Base-by-base conservation (phyloP, 768 basidiomycete species). In the Kwoniella bestiolae region DNA sequence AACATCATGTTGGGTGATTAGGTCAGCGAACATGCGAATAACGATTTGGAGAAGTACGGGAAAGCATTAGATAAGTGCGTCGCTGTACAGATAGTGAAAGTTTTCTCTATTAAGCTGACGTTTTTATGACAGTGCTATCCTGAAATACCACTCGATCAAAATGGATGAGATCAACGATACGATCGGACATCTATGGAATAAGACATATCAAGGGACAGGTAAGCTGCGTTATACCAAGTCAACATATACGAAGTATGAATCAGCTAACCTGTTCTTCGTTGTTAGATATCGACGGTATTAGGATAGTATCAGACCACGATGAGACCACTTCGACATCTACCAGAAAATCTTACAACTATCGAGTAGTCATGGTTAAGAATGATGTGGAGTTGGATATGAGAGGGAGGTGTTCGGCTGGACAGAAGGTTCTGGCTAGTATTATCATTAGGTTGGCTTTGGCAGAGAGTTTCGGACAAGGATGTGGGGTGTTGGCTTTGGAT, bases 331-430 rank as follows among this genome's bases (percentile, higher is more conserved):
- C 77, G n/a, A 81, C 80, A 1, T 87, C 91, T 14, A 92, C 92
- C 72, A 87, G 94, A 59, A 79, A 78, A 61, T 91, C 93, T 11
- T 98, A 99, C 84, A 98, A 98, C 80, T 99, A 99, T 81, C 85
- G 96, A 69, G 95, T 97, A 64, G 95, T 98, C 70, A 98, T 99
- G 95, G 92, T 90, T 57, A 99, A 99, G 83, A 94, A 97, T 79
- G 91, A 94, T 75, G 94, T 97, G 6, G 95, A 98, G 82, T 94
- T 99, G 91, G 96, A 98, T 82, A 99, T 99, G 96, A 89, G 96
- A 62, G 96, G 96, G 26, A 88, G 96, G 68, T 99, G 96, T 82
- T 94, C 91, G 16, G 96, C 96, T 1, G 96, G 96, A 0, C 96
- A 99, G 82, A 99, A 99, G 83, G 97, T 98, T 86, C 83, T 99